A percentile compares a stretch with the other conserved stretches of the same genome.
Evolutionary conservation across 2,329 filamentous ascomycete species (phyloP).

Genomic region (Talaromyces sp.): DNA sequence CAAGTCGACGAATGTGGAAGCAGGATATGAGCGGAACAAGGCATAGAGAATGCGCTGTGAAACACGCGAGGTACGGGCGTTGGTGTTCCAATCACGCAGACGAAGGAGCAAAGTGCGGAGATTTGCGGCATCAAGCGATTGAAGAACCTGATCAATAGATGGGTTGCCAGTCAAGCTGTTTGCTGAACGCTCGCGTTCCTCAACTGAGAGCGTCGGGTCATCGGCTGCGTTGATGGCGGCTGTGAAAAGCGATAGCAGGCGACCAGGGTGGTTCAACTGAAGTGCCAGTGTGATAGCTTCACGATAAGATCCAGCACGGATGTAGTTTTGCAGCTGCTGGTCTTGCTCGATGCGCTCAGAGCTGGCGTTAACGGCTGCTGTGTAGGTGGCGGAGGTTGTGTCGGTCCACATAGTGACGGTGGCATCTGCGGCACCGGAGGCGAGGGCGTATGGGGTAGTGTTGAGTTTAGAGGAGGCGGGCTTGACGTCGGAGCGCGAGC

Average conservation of each 20-base stretch:
- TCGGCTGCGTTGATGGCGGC: conserved; percentile 76
- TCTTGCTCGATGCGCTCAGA: conserved; percentile 88
- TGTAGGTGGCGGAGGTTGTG: conserved; percentile 78
- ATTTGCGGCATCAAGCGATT: conserved; percentile 78
- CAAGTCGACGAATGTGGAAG: conserved; percentile 72
- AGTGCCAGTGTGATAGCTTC: conserved; percentile 91
- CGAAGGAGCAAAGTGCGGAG: conserved; percentile 80
- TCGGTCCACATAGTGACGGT: conserved; percentile 96
- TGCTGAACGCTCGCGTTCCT: conserved; percentile 29
- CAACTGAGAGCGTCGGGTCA: conserved; percentile 43
- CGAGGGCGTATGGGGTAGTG: conserved; percentile 65
- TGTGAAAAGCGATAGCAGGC: conserved; percentile 81
- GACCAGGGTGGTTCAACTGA: conserved; percentile 89
- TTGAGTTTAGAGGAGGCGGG: conserved; percentile 32
- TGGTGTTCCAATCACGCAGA: conserved; percentile 96
- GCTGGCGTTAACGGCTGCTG: conserved; percentile 71
- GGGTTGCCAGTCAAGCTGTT: conserved; percentile 49
- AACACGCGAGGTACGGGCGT: conserved; percentile 80
- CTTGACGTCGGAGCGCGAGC: conserved; percentile 35
- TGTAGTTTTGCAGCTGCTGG: conserved; percentile 90
- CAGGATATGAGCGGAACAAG: conserved; percentile 78
- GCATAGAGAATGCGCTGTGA: conserved; percentile 83
- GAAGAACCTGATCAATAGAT: conserved; percentile 79
- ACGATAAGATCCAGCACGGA: conserved; percentile 82
- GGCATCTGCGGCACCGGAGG: conserved; percentile 90